A percentile compares a stretch with the other conserved stretches of the same genome.
phyloP scores from a whole-genome alignment of 192 early-diverging fungal species.

The Lobosporangium transversale region DNA sequence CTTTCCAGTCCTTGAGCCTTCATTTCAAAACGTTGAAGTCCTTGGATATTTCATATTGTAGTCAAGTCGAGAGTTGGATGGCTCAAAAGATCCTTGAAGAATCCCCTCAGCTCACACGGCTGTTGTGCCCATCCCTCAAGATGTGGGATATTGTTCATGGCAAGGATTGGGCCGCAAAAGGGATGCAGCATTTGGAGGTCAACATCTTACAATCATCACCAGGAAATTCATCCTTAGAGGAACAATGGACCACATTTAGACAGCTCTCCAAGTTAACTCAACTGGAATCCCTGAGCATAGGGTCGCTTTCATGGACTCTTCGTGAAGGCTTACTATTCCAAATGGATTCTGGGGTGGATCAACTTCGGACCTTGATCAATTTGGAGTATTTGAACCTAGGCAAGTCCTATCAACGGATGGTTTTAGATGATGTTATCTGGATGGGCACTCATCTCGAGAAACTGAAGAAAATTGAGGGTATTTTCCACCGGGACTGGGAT shows the following conservation, averaged over 20 bases:
- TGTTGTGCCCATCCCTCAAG: conserved; percentile 2
- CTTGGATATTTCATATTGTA: conserved; percentile 22
- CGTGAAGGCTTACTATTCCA: background rate
- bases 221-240: background rate
- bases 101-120: conserved; percentile 7
- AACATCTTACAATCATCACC: background rate
- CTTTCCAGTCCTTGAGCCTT: conserved; percentile 7
- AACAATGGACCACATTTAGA: conserved; percentile 15
- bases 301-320: background rate
- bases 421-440: conserved; percentile 12
- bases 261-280: conserved; percentile 12
- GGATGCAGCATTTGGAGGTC: conserved; percentile 14
- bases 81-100: conserved; percentile 17
- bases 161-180: conserved; percentile 16
- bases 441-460: conserved; percentile 6
- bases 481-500: conserved; percentile 1
- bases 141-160: conserved; percentile 25
- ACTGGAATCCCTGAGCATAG: conserved; percentile 2
- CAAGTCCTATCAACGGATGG: conserved; percentile 2
- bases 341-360: conserved; percentile 16
- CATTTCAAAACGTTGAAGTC: conserved; percentile 20
- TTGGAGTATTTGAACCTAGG: conserved; percentile 7
- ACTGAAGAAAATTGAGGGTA: conserved; percentile 13
- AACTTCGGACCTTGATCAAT: conserved; percentile 9
- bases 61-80: conserved; percentile 33